Conservation (phyloP, 2,329 filamentous ascomycete genomes). For the Fusarium sp. region DNA sequence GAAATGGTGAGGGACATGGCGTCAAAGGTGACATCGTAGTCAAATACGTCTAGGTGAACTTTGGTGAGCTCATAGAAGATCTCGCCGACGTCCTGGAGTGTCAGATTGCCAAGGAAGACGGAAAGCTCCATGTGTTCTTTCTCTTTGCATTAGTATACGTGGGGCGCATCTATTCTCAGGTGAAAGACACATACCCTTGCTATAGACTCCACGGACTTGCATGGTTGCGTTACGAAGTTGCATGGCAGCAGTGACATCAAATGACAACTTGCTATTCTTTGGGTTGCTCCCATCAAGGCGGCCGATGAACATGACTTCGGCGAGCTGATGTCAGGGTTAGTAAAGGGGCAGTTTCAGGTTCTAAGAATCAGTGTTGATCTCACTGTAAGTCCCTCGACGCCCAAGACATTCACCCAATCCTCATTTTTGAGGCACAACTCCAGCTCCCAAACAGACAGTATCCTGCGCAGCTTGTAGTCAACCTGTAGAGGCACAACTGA, state of each 20-base stretch:
- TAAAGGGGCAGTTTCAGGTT: background rate
- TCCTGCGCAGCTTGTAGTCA: background rate
- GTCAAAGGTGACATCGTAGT: background rate
- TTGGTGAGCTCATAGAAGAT: background rate
- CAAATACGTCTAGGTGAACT: background rate
- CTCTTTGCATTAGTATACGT: background rate
- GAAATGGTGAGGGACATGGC: background rate
- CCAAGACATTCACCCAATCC: background rate
- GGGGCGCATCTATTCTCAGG: background rate
- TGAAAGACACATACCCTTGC: background rate
- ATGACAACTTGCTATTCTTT: background rate
- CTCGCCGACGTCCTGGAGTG: background rate
- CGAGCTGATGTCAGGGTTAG: background rate
- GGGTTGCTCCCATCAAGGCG: background rate
- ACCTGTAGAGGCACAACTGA: background rate
- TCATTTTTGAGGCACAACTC: background rate
- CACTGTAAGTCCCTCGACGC: background rate
- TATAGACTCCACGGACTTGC: background rate
- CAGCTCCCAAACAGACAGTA: background rate
- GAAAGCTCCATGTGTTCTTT: background rate
- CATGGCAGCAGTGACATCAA: background rate
- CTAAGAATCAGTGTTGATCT: background rate
- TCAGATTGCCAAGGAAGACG: background rate
- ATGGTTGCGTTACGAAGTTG: background rate
- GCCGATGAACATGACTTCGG: background rate